These are phyloP conservation scores for Leersia perrieri DNA, from an alignment of 176 grass and related monocot genomes.

Conservation along the genomic window DNA sequence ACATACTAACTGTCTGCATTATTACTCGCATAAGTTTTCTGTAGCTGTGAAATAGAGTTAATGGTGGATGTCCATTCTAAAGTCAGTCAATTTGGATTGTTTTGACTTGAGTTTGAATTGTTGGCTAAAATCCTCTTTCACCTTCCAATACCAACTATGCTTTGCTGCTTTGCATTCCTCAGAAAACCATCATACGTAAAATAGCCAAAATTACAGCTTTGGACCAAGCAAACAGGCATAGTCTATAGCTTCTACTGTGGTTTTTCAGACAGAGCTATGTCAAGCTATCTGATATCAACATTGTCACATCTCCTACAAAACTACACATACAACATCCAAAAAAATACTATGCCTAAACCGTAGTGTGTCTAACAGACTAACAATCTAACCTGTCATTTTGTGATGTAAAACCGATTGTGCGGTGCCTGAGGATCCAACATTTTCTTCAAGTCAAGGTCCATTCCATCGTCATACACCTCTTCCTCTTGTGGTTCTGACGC, in stretches of 20 bases:
- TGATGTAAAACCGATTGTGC: conserved; percentile 39
- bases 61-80: neutral
- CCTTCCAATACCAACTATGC: neutral
- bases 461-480: conserved; percentile 58
- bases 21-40: neutral
- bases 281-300: conserved; percentile 11
- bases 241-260: neutral
- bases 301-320: conserved; percentile 12
- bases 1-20: neutral
- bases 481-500: conserved; percentile 18
- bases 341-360: conserved; percentile 26
- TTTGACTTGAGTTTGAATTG: neutral
- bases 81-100: neutral
- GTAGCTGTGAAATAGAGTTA: neutral
- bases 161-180: neutral
- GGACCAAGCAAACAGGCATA: conserved; percentile 15
- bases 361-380: neutral
- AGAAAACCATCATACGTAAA: neutral
- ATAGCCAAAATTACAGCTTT: conserved; percentile 12
- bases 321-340: neutral
- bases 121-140: neutral
- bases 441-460: conserved; percentile 65
- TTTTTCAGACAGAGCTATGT: neutral
- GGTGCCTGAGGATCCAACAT: conserved; percentile 36
- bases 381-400: conserved; percentile 26